These are phyloP conservation scores for Gentiana straminea DNA, from an alignment of 257 asterid genomes.

Conservation along the genomic window DNA sequence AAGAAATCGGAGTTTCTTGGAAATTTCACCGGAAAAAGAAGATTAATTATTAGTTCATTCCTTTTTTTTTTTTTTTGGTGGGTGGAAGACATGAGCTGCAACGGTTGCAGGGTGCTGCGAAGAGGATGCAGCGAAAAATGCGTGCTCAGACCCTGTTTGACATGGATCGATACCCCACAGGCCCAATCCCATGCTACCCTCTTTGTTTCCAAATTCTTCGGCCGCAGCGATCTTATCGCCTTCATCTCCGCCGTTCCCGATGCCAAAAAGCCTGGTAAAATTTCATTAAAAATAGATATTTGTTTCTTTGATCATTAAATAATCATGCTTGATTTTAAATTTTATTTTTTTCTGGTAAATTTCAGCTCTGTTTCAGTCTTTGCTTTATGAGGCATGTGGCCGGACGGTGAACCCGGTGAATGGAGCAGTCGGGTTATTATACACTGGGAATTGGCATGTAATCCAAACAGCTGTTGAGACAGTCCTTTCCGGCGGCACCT, in stretches of 20 bases:
- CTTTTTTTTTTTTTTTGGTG: too few species aligned
- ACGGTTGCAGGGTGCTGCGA: slow-evolving; percentile 75
- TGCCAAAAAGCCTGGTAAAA: slow-evolving; percentile 48
- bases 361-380: slow-evolving; percentile 65
- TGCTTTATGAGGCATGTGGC: slow-evolving; percentile 82
- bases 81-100: slow-evolving; percentile 65
- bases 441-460: slow-evolving; percentile 68
- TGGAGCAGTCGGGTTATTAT: slow-evolving; percentile 74
- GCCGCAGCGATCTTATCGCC: slow-evolving; percentile 79
- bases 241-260: slow-evolving; percentile 60
- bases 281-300: neutral
- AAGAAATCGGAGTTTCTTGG: slow-evolving; percentile 8
- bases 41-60: neutral
- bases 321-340: neutral
- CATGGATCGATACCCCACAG: slow-evolving; percentile 48
- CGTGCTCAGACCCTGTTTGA: slow-evolving; percentile 73
- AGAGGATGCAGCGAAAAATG: slow-evolving; percentile 68
- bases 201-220: slow-evolving; percentile 86
- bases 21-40: neutral
- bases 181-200: slow-evolving; percentile 80
- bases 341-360: neutral
- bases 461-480: slow-evolving; percentile 70
- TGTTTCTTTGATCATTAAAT: neutral
- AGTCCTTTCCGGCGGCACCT: slow-evolving; percentile 56
- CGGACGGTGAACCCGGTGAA: slow-evolving; percentile 78